A percentile compares a stretch with the other conserved stretches of the same genome.
Evolutionary conservation across 2,329 filamentous ascomycete genomes (phyloP).

Genomic region (Sporothrix schenckii): DNA sequence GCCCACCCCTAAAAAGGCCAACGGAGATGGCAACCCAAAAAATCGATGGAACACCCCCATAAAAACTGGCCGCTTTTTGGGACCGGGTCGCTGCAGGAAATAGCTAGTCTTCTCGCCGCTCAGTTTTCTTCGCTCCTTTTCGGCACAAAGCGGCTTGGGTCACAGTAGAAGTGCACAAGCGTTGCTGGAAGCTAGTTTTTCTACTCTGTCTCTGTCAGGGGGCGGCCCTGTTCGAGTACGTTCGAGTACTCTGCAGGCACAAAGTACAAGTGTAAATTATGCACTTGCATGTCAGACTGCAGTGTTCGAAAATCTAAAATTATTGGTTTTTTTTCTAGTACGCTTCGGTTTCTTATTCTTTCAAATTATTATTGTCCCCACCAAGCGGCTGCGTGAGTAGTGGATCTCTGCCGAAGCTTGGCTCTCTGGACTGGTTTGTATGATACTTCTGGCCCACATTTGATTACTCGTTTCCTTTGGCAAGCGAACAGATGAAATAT

Average conservation of each 20-base stretch:
- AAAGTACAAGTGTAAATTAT: no score
- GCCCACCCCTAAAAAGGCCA: conserved; percentile 3
- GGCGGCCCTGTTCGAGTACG: no score
- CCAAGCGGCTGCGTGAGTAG: background rate
- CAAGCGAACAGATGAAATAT: background rate
- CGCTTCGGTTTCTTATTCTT: no score
- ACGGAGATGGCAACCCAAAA: background rate
- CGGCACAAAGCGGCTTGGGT: no score
- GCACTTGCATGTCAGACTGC: no score
- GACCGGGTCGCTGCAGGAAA: background rate
- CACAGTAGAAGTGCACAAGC: no score
- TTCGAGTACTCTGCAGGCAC: no score
- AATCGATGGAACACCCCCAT: background rate
- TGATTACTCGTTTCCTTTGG: background rate
- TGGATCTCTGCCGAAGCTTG: conserved; percentile 10
- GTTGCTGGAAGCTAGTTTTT: no score
- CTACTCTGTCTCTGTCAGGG: no score
- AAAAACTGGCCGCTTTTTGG: background rate
- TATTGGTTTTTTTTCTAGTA: background rate
- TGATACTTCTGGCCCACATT: background rate
- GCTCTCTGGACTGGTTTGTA: background rate
- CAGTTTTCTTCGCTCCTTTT: no score
- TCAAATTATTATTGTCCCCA: conserved; percentile 10
- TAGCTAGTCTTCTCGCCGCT: background rate
- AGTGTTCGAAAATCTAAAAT: background rate